phyloP scores from a whole-genome alignment of 495 filamentous ascomycete genomes.

The Talaromyces stipitatus region DNA sequence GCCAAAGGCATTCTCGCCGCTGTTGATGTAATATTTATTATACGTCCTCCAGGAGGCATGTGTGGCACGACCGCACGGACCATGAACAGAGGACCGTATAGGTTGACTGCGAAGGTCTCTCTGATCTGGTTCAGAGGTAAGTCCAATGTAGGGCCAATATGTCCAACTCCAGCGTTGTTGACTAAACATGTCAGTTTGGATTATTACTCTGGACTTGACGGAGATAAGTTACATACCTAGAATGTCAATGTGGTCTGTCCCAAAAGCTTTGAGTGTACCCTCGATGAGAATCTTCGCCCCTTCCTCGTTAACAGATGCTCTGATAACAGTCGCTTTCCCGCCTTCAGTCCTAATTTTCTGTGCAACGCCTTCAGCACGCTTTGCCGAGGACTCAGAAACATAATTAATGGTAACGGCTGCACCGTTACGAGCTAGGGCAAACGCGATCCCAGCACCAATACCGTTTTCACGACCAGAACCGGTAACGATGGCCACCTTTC shows the following conservation, averaged over 20 bases:
- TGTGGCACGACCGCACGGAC: constrained; percentile 17
- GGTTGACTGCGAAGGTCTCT: constrained; percentile 10
- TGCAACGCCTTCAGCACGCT: background rate
- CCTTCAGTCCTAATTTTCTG: background rate
- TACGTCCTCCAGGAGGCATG: constrained; percentile 21
- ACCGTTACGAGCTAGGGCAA: constrained; percentile 12
- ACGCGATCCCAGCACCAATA: constrained; percentile 15
- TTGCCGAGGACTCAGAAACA: background rate
- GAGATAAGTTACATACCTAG: background rate
- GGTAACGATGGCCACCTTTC: constrained; percentile 35
- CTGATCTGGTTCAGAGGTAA: background rate
- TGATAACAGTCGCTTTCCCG: background rate
- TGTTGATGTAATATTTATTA: constrained; percentile 24
- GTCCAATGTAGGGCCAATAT: background rate
- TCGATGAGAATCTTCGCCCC: constrained; percentile 10
- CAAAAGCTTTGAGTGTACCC: constrained; percentile 10
- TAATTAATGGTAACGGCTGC: constrained; percentile 11
- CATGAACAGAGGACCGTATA: constrained; percentile 15
- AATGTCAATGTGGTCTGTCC: constrained; percentile 17
- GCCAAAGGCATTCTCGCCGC: constrained; percentile 8
- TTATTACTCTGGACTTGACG: background rate
- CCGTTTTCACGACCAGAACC: constrained; percentile 13
- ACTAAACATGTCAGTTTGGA: background rate
- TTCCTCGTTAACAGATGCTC: background rate
- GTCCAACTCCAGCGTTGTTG: background rate